Base-by-base conservation (phyloP, 768 basidiomycete species). In the Lactarius sanguifluus region DNA sequence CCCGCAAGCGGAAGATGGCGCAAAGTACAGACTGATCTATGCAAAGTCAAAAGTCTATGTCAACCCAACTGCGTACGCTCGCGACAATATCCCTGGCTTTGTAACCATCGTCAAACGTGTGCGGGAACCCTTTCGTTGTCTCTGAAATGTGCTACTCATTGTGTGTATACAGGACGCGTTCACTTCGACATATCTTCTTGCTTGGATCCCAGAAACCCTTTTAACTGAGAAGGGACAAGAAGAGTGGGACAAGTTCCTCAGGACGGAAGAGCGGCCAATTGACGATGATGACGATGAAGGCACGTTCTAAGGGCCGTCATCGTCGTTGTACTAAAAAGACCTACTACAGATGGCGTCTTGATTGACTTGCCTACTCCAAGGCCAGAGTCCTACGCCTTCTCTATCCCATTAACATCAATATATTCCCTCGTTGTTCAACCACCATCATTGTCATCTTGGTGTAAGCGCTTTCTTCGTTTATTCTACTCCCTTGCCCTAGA, bases 21-120 rank as follows among this genome's bases (percentile, higher is more conserved):
- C 76, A 72, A 87, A 85, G 75, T 85, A 86, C 74, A 82, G 91
- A 55, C 81, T 98, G 57, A 75, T 98, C 16, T 97, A 94, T 72
- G 90, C 88, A 76, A 97, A 96, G 75, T 92, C 90, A 50, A 96
- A 95, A 76, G 96, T 98, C 55, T 95, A 96, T 74, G 88, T 99
- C 54, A 93, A 98, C 71, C 97, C 97, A 0, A 96, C 95, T 2
- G 87, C 90, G 3, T 96, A 94, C 75, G 82, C 90, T 2, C 83
- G 90, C 72, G 97, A 98, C 77, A 96, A 98, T 76, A 92, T 98
- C 41, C 87, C 93, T 3, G 97, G 97, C 1, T 98, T 96, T 75
- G 87, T 95, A 8, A 88, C 91, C 18, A 82, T 99, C 64, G 95
- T 98, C 23, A 93, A 94, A 80, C 85, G 90, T 72, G 94, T 94